Evolutionary conservation across 2,329 filamentous ascomycete genomes (phyloP), one percentile per base, ranked within the genome.

Genomic region (Didymosphaeria variabile): DNA sequence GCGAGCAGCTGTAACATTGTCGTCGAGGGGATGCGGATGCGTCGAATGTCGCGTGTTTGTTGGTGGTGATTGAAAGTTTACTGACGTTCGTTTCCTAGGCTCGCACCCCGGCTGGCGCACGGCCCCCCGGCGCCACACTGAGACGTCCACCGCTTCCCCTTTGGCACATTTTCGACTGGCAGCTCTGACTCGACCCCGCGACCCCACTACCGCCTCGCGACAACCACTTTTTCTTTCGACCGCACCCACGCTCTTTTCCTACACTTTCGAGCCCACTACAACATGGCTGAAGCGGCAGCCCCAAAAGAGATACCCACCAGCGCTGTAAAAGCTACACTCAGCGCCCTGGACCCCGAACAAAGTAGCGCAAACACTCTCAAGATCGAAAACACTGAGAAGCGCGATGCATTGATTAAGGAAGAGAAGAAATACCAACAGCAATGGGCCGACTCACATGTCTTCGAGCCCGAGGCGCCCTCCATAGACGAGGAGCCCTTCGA

Each of bases 361-460:
- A 81, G 80, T 71, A 81, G 84, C 50, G 84, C 86, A 70, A 88
- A 88, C 65, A 90, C 87, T 44, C 79, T 90, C 64, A 89, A 90
- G 74, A 84, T 90, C 65, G 88, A 90, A 79, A 88, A 88, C 73
- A 97, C 93, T 42, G 92, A 96, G 73, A 97, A 97, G 82, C 86
- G 93, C 77, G 93, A 97, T 74, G 87, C 89, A 54, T 84, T 97
- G 68, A 90, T 95, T 70, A 88, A 88, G 34, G 87, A 90, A 72
- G 94, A 98, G 83, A 96, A 95, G 83, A 93, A 93, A 77, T 97
- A 97, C 81, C 94, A 98, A 82, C 83, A 89, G 75, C 85, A 90
- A 86, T 97, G 93, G 93, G 87, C 90, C 73, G 84, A 91, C 61
- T 84, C 88, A 69, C 86, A 86, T 66, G 83, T 97, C 69, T 99